Evolutionary conservation across 176 grass and related monocot species (phyloP).

Genomic region (Zizania latifolia): DNA sequence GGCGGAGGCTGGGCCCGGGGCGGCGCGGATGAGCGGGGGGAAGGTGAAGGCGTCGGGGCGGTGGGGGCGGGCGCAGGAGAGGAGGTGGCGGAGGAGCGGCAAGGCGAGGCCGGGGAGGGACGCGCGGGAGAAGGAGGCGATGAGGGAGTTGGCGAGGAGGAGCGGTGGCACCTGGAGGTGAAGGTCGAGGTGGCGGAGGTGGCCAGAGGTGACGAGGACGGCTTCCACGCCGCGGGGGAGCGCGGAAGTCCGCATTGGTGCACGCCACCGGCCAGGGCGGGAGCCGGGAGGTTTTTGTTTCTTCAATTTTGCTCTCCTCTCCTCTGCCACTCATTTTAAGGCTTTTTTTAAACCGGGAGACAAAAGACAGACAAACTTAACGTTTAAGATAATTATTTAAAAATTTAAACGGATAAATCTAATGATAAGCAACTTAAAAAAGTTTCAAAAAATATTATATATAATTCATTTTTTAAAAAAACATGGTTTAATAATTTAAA

Average conservation of each 20-base stretch:
- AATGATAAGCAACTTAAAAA: too few relatives aligned
- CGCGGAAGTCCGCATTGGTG: conserved; percentile 16
- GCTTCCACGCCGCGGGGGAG: conserved; percentile 49
- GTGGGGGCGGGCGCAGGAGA: conserved; percentile 1
- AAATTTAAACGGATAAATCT: too few relatives aligned
- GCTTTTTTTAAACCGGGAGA: too few relatives aligned
- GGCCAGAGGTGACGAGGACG: conserved; percentile 59
- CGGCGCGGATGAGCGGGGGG: conserved; percentile 43
- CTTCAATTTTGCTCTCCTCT: too few relatives aligned
- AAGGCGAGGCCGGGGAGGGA: conserved; percentile 16
- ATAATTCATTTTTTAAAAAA: too few relatives aligned
- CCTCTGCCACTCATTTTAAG: too few relatives aligned
- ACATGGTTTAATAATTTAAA: too few relatives aligned
- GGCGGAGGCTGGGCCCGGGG: neutral
- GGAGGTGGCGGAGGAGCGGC: conserved; percentile 33
- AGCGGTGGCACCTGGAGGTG: conserved; percentile 31
- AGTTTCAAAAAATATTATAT: too few relatives aligned
- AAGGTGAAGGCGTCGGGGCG: conserved; percentile 54
- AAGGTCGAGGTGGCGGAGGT: conserved; percentile 40
- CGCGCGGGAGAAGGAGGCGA: conserved; percentile 46
- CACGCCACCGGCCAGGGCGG: neutral
- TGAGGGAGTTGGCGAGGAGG: conserved; percentile 54
- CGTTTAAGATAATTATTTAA: too few relatives aligned
- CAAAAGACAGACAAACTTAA: too few relatives aligned
- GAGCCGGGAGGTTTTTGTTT: neutral